phyloP scores from a whole-genome alignment of 805 yeast genomes.

The Candida orba region DNA sequence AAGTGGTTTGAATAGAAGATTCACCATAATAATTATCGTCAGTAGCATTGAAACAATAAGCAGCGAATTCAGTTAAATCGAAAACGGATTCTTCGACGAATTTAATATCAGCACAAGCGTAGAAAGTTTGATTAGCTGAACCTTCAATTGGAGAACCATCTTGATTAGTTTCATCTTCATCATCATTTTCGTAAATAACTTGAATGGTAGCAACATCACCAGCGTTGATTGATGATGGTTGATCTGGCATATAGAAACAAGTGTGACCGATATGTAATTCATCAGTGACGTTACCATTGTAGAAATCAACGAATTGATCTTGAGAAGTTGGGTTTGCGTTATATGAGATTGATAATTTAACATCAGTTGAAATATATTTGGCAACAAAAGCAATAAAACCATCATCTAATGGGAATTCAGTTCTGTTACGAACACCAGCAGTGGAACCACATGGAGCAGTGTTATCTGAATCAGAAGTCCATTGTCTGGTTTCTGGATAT shows the following conservation, averaged over 20 bases:
- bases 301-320: conserved; percentile 34
- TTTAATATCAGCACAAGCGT: conserved; percentile 38
- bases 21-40: conserved; percentile 31
- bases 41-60: conserved; percentile 36
- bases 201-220: conserved; percentile 41
- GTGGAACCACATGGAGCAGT: conserved; percentile 41
- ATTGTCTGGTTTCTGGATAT: conserved; percentile 37
- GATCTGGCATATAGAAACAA: conserved; percentile 39
- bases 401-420: conserved; percentile 39
- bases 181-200: conserved; percentile 32
- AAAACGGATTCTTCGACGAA: conserved; percentile 37
- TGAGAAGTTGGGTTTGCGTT: conserved; percentile 31
- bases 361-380: conserved; percentile 32
- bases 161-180: conserved; percentile 14
- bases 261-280: conserved; percentile 39
- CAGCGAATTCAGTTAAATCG: conserved; percentile 27
- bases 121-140: conserved; percentile 32
- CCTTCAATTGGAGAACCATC: conserved; percentile 31
- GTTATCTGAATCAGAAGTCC: conserved; percentile 39
- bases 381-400: conserved; percentile 41
- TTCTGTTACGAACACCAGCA: conserved; percentile 30
- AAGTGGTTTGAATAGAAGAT: conserved; percentile 19
- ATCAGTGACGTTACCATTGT: conserved; percentile 31
- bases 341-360: conserved; percentile 35
- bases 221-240: conserved; percentile 27